These are phyloP conservation scores for Boechera divaricarpa DNA, from an alignment of 345 rosid genomes.

Conservation along the genomic window DNA sequence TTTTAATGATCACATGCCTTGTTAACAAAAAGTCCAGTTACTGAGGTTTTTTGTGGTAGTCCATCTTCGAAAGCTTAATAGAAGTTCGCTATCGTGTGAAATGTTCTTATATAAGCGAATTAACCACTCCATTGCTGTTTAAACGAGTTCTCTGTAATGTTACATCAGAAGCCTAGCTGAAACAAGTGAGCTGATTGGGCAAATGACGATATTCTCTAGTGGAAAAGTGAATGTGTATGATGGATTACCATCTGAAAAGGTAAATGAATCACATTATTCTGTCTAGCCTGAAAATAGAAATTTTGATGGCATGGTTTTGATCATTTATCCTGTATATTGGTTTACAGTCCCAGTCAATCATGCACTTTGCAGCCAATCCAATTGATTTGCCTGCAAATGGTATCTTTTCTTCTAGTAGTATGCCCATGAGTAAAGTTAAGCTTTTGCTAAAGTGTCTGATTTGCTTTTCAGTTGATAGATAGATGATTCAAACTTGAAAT, in stretches of 20 bases:
- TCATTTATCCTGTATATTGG: slow-evolving; percentile 50
- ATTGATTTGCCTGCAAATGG: slow-evolving; percentile 54
- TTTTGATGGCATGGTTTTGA: slow-evolving; percentile 47
- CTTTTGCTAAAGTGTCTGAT: slow-evolving; percentile 36
- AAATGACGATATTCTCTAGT: slow-evolving; percentile 87
- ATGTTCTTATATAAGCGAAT: background rate
- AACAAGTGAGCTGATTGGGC: slow-evolving; percentile 52
- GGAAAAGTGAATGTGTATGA: slow-evolving; percentile 93
- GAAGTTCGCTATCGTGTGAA: slow-evolving; percentile 7
- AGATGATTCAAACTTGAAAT: slow-evolving; percentile 27
- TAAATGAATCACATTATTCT: slow-evolving; percentile 50
- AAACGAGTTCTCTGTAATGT: slow-evolving; percentile 25
- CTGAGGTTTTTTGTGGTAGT: background rate
- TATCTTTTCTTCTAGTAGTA: slow-evolving; percentile 46
- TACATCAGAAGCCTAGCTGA: slow-evolving; percentile 58
- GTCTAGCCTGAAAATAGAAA: slow-evolving; percentile 46
- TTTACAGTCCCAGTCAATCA: slow-evolving; percentile 81
- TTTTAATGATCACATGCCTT: slow-evolving; percentile 3
- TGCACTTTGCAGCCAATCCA: slow-evolving; percentile 79
- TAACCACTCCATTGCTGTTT: slow-evolving; percentile 3
- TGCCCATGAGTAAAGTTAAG: slow-evolving; percentile 58
- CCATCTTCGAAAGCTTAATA: background rate
- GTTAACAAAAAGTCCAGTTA: background rate
- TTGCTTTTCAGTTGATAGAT: slow-evolving; percentile 18
- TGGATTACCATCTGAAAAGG: slow-evolving; percentile 79